phyloP scores from a whole-genome alignment of 169 alveolate genomes.

The Plasmodium yoelii region DNA sequence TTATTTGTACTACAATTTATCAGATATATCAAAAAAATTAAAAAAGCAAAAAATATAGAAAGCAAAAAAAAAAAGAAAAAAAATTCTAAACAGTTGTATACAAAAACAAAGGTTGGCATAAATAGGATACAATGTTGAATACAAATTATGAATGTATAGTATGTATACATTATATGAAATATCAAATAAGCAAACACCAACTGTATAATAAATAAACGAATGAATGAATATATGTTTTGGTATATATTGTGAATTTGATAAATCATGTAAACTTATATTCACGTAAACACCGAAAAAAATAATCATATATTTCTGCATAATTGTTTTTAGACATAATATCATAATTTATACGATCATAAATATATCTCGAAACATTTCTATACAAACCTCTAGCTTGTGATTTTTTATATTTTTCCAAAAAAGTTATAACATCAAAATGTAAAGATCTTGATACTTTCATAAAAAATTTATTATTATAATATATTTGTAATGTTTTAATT shows the following conservation, averaged over 20 bases:
- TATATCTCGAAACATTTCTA: conserved; percentile 15
- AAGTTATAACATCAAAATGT: conserved; percentile 46
- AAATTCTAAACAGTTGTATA: too few relatives aligned
- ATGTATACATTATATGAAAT: background rate
- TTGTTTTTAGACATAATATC: background rate
- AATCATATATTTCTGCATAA: conserved; percentile 20
- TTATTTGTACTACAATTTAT: too few relatives aligned
- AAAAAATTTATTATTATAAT: conserved; percentile 22
- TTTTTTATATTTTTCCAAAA: conserved; percentile 29
- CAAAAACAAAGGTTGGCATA: too few relatives aligned
- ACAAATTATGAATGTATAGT: too few relatives aligned
- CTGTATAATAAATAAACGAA: background rate
- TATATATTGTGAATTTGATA: background rate
- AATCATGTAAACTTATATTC: conserved; percentile 22
- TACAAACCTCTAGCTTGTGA: conserved; percentile 9
- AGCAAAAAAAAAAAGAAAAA: too few relatives aligned
- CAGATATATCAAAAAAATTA: too few relatives aligned
- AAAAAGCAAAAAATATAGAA: too few relatives aligned
- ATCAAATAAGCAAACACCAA: background rate
- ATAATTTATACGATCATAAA: conserved; percentile 26
- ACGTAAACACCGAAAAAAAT: conserved; percentile 51
- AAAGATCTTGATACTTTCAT: conserved; percentile 29
- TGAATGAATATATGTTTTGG: background rate
- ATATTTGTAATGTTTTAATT: conserved; percentile 28
- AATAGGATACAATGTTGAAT: too few relatives aligned